Evolutionary conservation across 1,284 basidiomycete species (phyloP), one percentile per base, ranked within the genome.

Genomic region (Sphaerobolus stellatus): DNA sequence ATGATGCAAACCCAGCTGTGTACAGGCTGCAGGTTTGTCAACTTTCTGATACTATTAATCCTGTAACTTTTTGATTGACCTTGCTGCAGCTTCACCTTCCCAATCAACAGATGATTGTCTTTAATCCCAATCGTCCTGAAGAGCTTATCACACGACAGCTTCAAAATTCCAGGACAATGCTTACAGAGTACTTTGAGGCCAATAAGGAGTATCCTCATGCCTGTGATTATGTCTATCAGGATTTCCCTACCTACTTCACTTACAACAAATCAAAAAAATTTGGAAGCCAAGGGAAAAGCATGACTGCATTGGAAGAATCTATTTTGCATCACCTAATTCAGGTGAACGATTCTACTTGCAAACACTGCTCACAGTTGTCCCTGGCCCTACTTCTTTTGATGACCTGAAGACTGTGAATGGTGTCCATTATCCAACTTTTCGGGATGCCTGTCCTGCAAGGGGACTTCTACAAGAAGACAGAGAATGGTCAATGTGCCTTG

Each of bases 391-490:
- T 1, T 74, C 69, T 2, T 75, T 72, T 59, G 60, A 65, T 11
- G 62, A 73, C 48, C 58, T 77, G 0, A 59, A 61, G 0, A 69
- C 69, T 5, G 52, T 66, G 45, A 22, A 67, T 34, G 70, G 65
- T 33, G 45, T 59, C 14, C 14, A 46, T 8, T 58, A 64, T 56
- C 50, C 51, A 2, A 70, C 70, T 0, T 76, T 66, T 50, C 58
- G 64, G 27, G 68, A 64, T 5, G 74, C 74, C 7, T 79, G 76
- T 48, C 45, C 73, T 38, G 73, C 70, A 6, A 53, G 61, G 3
- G 77, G 77, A 0, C 64, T 81, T 0, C 60, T 80, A 0, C 65
- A 76, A 46, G 71, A 78, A 66, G 76, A 80, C 64, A 62, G 63
- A 0, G 76, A 79, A 58, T 78, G 75, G 75, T 24, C 64, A 1